Percentiles rank a stretch among this genome's conserved stretches.
phyloP scores from a whole-genome alignment of 805 yeast species.

The Phaffomyces opuntiae region DNA sequence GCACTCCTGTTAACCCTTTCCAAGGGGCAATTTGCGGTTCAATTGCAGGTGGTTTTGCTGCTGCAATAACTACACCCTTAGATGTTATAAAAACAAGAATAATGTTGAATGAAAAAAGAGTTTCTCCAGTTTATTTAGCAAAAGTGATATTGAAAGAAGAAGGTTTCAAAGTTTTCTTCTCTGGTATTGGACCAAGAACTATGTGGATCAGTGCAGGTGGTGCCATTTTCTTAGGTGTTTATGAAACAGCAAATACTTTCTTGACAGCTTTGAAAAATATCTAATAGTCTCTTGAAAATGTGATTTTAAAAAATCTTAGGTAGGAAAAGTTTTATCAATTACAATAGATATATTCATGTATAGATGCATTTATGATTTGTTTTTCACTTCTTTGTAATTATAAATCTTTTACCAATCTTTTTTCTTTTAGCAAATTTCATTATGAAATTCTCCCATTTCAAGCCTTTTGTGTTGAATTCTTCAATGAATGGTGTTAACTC shows the following conservation, averaged over 20 bases:
- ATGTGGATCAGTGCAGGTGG: conserved; percentile 99
- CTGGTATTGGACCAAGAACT: conserved; percentile 92
- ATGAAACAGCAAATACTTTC: conserved; percentile 45
- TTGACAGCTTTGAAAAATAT: conserved; percentile 5
- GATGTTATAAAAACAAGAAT: conserved; percentile 78
- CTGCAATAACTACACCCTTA: conserved; percentile 74
- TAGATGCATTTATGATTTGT: not conserved
- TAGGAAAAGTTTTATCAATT: not conserved
- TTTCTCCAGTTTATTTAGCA: conserved; percentile 42
- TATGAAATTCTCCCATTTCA: conserved; percentile 50
- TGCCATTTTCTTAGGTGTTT: conserved; percentile 91
- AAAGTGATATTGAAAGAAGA: conserved; percentile 56
- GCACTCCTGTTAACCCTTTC: conserved; percentile 44
- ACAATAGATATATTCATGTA: not conserved
- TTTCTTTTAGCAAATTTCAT: conserved; percentile 57
- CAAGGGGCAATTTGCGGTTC: conserved; percentile 85
- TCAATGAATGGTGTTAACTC: conserved; percentile 60
- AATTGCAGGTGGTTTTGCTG: conserved; percentile 76
- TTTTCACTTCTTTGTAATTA: conserved; percentile 26
- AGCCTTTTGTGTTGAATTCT: conserved; percentile 45
- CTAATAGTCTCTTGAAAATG: not conserved
- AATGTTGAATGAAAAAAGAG: conserved; percentile 58
- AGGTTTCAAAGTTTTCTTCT: conserved; percentile 64
- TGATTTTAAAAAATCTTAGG: not conserved
- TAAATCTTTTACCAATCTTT: conserved; percentile 34